Percentiles rank a stretch among this genome's conserved stretches.
Conservation (phyloP, 805 yeast species). For the Phaffomyces antillensis region DNA sequence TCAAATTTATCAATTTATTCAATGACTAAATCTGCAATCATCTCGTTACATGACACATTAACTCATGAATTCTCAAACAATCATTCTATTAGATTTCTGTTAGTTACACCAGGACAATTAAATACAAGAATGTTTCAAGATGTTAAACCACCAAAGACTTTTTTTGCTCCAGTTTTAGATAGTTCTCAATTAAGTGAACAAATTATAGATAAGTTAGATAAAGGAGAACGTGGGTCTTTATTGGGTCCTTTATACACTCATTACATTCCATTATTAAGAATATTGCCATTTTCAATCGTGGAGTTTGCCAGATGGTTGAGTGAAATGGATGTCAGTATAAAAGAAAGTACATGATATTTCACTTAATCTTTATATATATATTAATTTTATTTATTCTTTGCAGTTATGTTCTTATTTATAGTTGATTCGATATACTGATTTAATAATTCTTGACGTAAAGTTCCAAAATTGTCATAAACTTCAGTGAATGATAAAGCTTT, state of each 20-base stretch:
- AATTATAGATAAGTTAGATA: constrained; percentile 45
- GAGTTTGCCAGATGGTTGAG: constrained; percentile 39
- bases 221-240: constrained; percentile 66
- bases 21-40: constrained; percentile 77
- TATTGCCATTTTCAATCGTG: constrained; percentile 55
- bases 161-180: constrained; percentile 73
- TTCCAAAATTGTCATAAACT: constrained; percentile 34
- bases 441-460: constrained; percentile 35
- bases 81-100: constrained; percentile 55
- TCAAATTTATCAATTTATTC: constrained; percentile 74
- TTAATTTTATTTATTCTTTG: background rate
- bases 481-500: constrained; percentile 25
- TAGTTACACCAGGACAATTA: constrained; percentile 82
- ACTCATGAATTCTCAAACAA: constrained; percentile 55
- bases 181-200: constrained; percentile 49
- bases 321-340: constrained; percentile 51
- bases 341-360: background rate
- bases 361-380: background rate
- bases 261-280: constrained; percentile 59
- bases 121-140: constrained; percentile 70
- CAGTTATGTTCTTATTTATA: constrained; percentile 11
- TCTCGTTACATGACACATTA: constrained; percentile 78
- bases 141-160: constrained; percentile 62
- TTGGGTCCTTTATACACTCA: constrained; percentile 69
- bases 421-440: constrained; percentile 30